Evolutionary conservation across 305 asterid species (phyloP).

Genomic region (Fraxinus angustifolia): DNA sequence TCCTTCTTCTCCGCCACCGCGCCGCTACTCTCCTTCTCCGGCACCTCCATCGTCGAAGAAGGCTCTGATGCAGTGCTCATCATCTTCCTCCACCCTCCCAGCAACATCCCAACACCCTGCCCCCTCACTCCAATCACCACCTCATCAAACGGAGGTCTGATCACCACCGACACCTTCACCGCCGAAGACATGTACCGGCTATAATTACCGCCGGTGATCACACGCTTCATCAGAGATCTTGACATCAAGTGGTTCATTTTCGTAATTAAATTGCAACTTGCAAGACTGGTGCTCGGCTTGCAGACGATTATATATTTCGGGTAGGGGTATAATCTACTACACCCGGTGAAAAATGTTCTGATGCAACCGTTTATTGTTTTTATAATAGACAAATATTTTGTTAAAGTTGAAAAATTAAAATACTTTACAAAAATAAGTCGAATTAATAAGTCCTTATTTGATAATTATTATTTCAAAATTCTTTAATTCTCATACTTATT

Average conservation of each 20-base stretch:
- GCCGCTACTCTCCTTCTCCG: constrained; percentile 34
- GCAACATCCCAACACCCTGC: constrained; percentile 35
- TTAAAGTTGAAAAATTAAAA: background rate
- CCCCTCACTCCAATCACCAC: constrained; percentile 28
- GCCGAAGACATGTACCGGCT: constrained; percentile 24
- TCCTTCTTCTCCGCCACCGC: constrained; percentile 30
- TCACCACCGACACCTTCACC: constrained; percentile 14
- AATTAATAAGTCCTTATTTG: too few relatives aligned
- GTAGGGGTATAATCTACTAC: background rate
- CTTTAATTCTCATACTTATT: too few relatives aligned
- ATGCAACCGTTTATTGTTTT: background rate
- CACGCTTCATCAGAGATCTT: constrained; percentile 45
- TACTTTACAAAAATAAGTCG: background rate
- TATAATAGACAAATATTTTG: background rate
- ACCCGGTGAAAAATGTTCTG: background rate
- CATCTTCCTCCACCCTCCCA: constrained; percentile 54
- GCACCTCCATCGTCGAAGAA: constrained; percentile 23
- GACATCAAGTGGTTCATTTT: constrained; percentile 49
- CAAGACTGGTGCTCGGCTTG: background rate
- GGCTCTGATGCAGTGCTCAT: constrained; percentile 50
- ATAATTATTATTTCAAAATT: too few relatives aligned
- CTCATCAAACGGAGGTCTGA: constrained; percentile 28
- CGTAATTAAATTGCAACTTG: constrained; percentile 2
- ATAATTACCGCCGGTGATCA: constrained; percentile 36
- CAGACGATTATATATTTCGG: background rate